Evolutionary conservation across 2,329 filamentous ascomycete genomes (phyloP).

Genomic region (Fonsecaea erecta): DNA sequence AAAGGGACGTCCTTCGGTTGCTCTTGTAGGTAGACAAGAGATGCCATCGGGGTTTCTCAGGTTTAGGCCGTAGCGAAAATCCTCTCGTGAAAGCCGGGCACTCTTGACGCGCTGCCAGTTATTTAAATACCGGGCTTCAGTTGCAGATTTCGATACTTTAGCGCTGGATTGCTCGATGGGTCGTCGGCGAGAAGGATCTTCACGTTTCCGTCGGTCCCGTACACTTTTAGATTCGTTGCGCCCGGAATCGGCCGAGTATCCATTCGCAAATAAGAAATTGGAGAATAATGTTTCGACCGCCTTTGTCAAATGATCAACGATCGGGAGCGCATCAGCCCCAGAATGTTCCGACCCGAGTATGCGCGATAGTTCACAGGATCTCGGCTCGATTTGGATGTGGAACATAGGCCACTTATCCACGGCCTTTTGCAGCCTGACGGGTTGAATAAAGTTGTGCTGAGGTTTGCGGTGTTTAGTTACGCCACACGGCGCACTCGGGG

Average conservation of each 20-base stretch:
- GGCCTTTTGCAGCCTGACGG: conserved; percentile 56
- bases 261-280: conserved; percentile 75
- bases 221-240: neutral
- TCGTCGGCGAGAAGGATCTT: neutral
- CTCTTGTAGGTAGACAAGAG: neutral
- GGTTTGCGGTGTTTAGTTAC: conserved; percentile 34
- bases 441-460: conserved; percentile 44
- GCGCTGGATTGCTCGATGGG: neutral
- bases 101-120: conserved; percentile 30
- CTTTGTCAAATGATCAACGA: conserved; percentile 14
- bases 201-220: no score
- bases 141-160: conserved; percentile 1
- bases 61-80: conserved; percentile 16
- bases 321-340: conserved; percentile 1
- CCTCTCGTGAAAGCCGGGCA: conserved; percentile 5
- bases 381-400: conserved; percentile 68
- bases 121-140: conserved; percentile 14
- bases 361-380: conserved; percentile 32
- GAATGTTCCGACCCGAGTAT: conserved; percentile 46
- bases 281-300: conserved; percentile 60
- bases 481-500: neutral
- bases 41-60: neutral
- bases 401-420: conserved; percentile 91
- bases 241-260: conserved; percentile 56
- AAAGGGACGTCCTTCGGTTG: neutral